phyloP scores from a whole-genome alignment of 75 land plant genomes.

The Cunninghamia lanceolata region DNA sequence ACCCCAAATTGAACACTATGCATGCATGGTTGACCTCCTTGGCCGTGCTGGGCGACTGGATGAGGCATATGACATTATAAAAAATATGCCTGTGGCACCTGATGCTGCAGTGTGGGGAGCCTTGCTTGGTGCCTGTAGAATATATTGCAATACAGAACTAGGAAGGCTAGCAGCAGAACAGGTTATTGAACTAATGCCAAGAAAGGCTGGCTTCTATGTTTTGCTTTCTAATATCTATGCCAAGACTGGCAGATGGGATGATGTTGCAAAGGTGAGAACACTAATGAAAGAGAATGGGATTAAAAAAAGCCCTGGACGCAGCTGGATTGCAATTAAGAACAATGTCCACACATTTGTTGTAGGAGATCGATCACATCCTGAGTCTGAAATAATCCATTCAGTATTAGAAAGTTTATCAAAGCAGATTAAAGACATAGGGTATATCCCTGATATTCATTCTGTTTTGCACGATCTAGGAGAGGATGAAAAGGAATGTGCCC shows the following conservation, averaged over 20 bases:
- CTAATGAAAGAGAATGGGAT: constrained; percentile 17
- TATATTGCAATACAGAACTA: constrained; percentile 14
- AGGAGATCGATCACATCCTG: constrained; percentile 21
- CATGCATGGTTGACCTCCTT: constrained; percentile 43
- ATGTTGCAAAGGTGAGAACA: constrained; percentile 14
- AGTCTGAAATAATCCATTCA: constrained; percentile 12
- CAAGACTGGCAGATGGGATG: constrained; percentile 21
- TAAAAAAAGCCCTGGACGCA: constrained; percentile 13
- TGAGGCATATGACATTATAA: constrained; percentile 30
- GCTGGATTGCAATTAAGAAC: constrained; percentile 20
- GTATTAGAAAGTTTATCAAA: constrained; percentile 10
- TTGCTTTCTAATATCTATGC: constrained; percentile 27
- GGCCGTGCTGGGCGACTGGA: constrained; percentile 21
- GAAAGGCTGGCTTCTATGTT: constrained; percentile 17
- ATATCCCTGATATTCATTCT: constrained; percentile 15
- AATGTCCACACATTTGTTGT: constrained; percentile 22
- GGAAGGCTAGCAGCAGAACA: constrained; percentile 17
- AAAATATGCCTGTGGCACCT: constrained; percentile 24
- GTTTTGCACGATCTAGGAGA: constrained; percentile 23
- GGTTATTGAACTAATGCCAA: constrained; percentile 18
- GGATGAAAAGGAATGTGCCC: constrained; percentile 18
- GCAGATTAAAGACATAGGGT: constrained; percentile 18
- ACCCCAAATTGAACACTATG: constrained; percentile 30
- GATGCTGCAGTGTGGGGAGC: constrained; percentile 17
- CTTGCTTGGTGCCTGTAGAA: constrained; percentile 39